Evolutionary conservation across 2,329 filamentous ascomycete genomes (phyloP), one percentile per base, ranked within the genome.

Genomic region (Dendryphion nanum): DNA sequence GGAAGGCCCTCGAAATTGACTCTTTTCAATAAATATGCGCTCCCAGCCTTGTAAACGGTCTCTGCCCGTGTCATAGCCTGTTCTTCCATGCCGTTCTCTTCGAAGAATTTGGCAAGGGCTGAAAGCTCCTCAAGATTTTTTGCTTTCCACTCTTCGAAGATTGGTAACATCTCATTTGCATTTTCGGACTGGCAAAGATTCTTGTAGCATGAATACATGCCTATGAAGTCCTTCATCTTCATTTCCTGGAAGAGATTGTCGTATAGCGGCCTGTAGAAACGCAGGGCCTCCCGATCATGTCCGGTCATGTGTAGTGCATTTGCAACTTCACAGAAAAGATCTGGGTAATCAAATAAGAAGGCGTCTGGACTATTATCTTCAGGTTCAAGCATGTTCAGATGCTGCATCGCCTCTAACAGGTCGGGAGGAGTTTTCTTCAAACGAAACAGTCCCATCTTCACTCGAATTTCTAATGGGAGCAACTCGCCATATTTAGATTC

Each of bases 361-460:
- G 61, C 73, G 57, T 65, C 66, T 63, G 71, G 63, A 37, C 63
- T 68, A 45, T 61, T 68, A 32, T 83, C 76, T 5, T 79, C 74
- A 2, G 86, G 82, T 34, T 86, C 78, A 18, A 96, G 73, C 70
- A 83, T 82, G 42, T 78, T 69, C 40, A 75, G 66, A 44, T 75
- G 72, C 23, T 53, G 54, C 68, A 86, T 73, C 14, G 88, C 89
- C 69, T 97, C 91, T 12, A 79, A 70, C 16, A 74, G 65, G 44
- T 77, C 59, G 13, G 79, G 70, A 18, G 83, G 70, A 1, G 80
- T 81, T 42, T 88, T 71, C 38, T 81, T 82, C 23, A 95, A 68
- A n/a, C 93, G 82, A 59, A 89, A 91, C 4, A 91, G 71, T 3
- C 87, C 91, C 46, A 98, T 71, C 58, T 91, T 93, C 19, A 88